phyloP scores from a whole-genome alignment of 192 early-diverging fungal species.

The Podila epicladia region DNA sequence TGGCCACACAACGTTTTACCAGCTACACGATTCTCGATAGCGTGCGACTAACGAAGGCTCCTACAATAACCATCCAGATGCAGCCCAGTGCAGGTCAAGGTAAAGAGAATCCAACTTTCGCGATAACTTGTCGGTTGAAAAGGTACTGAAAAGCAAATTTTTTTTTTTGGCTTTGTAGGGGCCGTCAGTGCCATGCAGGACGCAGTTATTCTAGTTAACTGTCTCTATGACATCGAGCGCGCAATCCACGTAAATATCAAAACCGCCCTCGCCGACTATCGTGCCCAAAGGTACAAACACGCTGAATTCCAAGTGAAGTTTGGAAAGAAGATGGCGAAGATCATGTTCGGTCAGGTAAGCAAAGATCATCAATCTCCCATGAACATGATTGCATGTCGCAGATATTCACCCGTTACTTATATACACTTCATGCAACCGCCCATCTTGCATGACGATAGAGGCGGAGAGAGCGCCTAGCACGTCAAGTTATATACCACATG shows the following conservation, averaged over 20 bases:
- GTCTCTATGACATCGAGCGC: background rate
- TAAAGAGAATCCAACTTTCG: background rate
- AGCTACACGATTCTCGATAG: too few species aligned
- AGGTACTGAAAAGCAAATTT: too few species aligned
- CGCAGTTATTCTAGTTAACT: background rate
- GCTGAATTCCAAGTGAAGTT: background rate
- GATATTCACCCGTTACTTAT: too few species aligned
- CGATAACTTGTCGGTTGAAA: too few species aligned
- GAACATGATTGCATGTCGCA: too few species aligned
- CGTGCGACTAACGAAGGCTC: too few species aligned
- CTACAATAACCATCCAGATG: background rate
- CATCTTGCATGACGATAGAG: too few species aligned
- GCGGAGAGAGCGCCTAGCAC: too few species aligned
- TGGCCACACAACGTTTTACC: too few species aligned
- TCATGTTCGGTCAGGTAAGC: background rate
- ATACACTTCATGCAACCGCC: too few species aligned
- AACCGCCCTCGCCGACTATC: background rate
- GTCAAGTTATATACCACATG: background rate
- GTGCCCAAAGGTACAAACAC: background rate
- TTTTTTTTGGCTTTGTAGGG: background rate
- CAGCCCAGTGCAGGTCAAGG: background rate
- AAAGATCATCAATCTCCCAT: too few species aligned
- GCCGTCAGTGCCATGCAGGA: background rate
- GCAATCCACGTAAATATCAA: background rate
- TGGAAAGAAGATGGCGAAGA: background rate